These are phyloP conservation scores for Dictyostelium purpureum DNA, from an alignment of 78 protist species.

Conservation along the genomic window DNA sequence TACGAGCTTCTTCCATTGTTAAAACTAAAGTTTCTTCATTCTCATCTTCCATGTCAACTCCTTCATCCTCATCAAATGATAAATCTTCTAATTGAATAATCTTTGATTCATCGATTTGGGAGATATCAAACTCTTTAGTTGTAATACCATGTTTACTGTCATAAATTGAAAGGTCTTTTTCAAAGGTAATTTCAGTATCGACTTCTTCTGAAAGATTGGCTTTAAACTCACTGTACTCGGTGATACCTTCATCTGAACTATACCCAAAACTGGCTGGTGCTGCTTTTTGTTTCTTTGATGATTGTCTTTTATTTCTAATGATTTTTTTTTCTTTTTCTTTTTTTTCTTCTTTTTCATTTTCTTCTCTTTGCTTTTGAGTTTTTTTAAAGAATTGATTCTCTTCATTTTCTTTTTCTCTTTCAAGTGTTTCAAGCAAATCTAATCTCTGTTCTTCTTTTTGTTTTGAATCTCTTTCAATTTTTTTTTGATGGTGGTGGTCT, in stretches of 20 bases:
- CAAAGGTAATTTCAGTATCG: neutral
- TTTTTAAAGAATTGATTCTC: neutral
- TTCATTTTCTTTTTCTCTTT: neutral
- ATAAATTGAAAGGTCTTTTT: neutral
- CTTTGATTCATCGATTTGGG: neutral
- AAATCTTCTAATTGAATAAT: neutral
- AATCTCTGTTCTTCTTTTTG: neutral
- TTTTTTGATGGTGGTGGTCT: neutral
- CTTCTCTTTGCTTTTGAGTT: neutral
- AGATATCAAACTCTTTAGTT: neutral
- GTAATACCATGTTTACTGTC: neutral
- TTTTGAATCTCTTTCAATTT: neutral
- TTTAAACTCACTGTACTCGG: neutral
- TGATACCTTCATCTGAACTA: neutral
- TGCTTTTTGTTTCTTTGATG: neutral
- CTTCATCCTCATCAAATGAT: neutral
- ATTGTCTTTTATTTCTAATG: neutral
- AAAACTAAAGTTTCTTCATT: neutral
- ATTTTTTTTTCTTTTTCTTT: neutral
- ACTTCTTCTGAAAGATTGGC: neutral
- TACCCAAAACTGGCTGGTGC: neutral
- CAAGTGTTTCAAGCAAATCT: neutral
- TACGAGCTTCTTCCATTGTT: slow-evolving; percentile 34
- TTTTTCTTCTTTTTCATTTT: neutral
- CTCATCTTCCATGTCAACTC: neutral